Percentiles rank a stretch among this genome's conserved stretches.
phyloP scores from a whole-genome alignment of 495 filamentous ascomycete species.

The Beverwykella pulmonaria region DNA sequence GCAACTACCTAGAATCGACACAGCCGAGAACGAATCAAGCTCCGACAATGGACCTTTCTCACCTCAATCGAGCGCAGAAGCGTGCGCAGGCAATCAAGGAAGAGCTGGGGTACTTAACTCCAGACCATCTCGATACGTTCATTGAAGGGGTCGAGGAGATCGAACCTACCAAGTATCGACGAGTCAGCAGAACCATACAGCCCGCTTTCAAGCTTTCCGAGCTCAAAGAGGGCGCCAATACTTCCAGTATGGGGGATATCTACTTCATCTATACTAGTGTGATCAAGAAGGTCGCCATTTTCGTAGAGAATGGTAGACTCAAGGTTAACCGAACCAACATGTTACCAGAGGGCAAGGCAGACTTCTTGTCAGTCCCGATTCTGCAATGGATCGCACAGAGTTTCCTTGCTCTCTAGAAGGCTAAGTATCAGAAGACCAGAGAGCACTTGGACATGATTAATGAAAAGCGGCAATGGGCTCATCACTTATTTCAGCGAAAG shows the following conservation, averaged over 20 bases:
- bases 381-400: background rate
- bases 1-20: background rate
- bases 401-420: background rate
- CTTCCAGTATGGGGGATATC: conserved; percentile 20
- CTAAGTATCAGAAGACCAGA: conserved; percentile 13
- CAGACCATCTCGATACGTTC: conserved; percentile 21
- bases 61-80: conserved; percentile 15
- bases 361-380: conserved; percentile 10
- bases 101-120: conserved; percentile 5
- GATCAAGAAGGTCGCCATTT: background rate
- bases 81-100: conserved; percentile 8
- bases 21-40: background rate
- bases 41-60: background rate
- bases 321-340: background rate
- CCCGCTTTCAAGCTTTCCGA: background rate
- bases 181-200: background rate
- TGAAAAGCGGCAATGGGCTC: background rate
- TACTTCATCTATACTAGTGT: background rate
- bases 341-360: background rate
- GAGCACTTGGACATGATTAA: conserved; percentile 10
- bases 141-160: conserved; percentile 9
- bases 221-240: conserved; percentile 11
- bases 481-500: background rate
- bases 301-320: conserved; percentile 6
- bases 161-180: conserved; percentile 23